Evolutionary conservation across 352 stramenopile genomes (phyloP).

Genomic region (Stephanocyclus meneghinianus): DNA sequence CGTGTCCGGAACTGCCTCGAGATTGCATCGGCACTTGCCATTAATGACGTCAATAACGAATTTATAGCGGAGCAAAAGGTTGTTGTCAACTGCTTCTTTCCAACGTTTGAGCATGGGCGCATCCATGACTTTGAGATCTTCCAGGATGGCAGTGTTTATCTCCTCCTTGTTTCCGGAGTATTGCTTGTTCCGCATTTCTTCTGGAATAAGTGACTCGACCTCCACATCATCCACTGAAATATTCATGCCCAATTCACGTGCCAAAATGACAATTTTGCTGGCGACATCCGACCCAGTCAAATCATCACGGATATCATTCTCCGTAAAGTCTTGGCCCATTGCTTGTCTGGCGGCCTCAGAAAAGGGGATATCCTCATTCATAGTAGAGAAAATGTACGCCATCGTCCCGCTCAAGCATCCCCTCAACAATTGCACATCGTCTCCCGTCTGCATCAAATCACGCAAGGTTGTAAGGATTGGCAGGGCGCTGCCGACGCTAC

Average conservation of each 20-base stretch:
- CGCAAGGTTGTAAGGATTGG: slow-evolving; percentile 56
- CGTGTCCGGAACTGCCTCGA: slow-evolving; percentile 37
- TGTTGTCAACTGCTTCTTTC: slow-evolving; percentile 38
- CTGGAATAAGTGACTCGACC: slow-evolving; percentile 55
- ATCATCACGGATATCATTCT: slow-evolving; percentile 63
- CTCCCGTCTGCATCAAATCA: slow-evolving; percentile 61
- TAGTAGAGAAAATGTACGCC: slow-evolving; percentile 52
- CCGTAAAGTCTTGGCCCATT: slow-evolving; percentile 51
- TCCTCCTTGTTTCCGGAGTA: slow-evolving; percentile 29
- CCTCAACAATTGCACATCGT: slow-evolving; percentile 52
- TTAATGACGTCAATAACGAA: slow-evolving; percentile 58
- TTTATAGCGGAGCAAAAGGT: slow-evolving; percentile 56
- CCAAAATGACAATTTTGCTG: slow-evolving; percentile 62
- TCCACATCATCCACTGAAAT: slow-evolving; percentile 60
- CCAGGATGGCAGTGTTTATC: slow-evolving; percentile 27
- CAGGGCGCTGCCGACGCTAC: slow-evolving; percentile 56
- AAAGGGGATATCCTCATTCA: slow-evolving; percentile 50
- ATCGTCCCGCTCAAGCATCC: slow-evolving; percentile 61
- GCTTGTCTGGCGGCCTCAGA: slow-evolving; percentile 53
- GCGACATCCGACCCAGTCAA: slow-evolving; percentile 49
- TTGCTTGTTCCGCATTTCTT: slow-evolving; percentile 52
- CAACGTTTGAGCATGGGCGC: slow-evolving; percentile 51
- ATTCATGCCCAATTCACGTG: slow-evolving; percentile 56
- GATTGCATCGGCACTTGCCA: slow-evolving; percentile 43
- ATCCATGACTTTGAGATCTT: slow-evolving; percentile 56